Base-by-base conservation (phyloP, 805 yeast genomes). In the Komagataella pseudopastoris region DNA sequence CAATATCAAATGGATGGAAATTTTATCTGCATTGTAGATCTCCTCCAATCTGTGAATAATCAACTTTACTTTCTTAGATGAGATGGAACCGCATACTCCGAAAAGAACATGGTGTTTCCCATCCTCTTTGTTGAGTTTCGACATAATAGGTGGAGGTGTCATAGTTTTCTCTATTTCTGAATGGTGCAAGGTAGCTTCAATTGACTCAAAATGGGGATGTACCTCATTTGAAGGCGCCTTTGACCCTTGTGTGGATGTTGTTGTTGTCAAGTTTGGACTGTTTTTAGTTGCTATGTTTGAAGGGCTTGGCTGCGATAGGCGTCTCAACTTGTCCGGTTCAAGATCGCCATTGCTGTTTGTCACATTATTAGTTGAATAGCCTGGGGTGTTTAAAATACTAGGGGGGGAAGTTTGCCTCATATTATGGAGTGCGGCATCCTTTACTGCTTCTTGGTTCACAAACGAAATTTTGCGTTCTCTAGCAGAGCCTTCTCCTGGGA, bases 41-140 rank as follows among this genome's bases (percentile, higher is more conserved):
- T 78, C 81, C 49, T 71, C 71, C 52, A 78, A 62, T 58, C 76
- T 77, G 53, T 65, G 60, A 23, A 77, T 77, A n/a, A 78, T 77
- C 49, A 73, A 64, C 58, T 77, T 72, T 20, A 78, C 73, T 59
- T 78, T 78, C 50, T 69, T 64, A 12, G 77, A 72, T 1, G 80
- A 72, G 12, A 76, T 63, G 2, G 83, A 78, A 3, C 83, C 83
- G 62, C 82, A 77, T 2, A 78, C 81, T 0, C 82, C 83, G 51
- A 78, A 65, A 47, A 78, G 66, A 7, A 78, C 69, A 60, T 78
- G 83, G 44, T 76, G 60, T 55, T 77, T 78, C 10, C 78, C 80
- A 60, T 78, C 83, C 16, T 44, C 46, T 44, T 44, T 44, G 20
- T 20, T 44, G 6, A 44, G 18, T 44, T 44, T 44, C 46, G 23